Conservation (phyloP, 352 stramenopile species). For the Phytopythium boreale region DNA sequence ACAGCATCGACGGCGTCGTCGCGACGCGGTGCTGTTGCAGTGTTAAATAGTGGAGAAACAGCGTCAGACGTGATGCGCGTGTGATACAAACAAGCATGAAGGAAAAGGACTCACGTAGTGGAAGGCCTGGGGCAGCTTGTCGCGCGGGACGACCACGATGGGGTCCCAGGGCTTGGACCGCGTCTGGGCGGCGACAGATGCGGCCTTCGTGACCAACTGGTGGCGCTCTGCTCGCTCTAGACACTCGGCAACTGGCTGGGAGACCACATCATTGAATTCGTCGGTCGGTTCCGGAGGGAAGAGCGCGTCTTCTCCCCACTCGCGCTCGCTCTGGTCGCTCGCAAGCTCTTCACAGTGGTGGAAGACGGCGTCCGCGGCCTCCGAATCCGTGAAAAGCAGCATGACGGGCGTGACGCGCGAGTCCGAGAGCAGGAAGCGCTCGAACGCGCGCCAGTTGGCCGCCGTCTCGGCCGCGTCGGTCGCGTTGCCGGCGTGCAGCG, state of each 20-base stretch:
- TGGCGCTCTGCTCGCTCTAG: conserved; percentile 7
- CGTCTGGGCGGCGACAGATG: conserved; percentile 12
- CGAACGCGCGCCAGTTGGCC: conserved; percentile 26
- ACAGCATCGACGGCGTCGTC: conserved; percentile 47
- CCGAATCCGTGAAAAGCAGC: conserved; percentile 21
- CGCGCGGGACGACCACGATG: conserved; percentile 23
- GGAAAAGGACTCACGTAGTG: conserved; percentile 26
- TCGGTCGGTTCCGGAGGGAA: background rate
- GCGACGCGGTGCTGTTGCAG: conserved; percentile 51
- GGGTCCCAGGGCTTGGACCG: conserved; percentile 20
- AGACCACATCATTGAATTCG: background rate
- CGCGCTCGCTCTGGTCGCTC: conserved; percentile 9
- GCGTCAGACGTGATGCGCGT: background rate
- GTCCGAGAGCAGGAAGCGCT: conserved; percentile 28
- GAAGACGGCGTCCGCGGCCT: background rate
- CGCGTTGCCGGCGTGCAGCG: background rate
- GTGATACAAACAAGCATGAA: background rate
- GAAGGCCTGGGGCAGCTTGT: conserved; percentile 20
- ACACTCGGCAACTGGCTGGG: conserved; percentile 6
- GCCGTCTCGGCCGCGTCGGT: background rate
- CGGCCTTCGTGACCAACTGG: conserved; percentile 18
- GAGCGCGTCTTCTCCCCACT: conserved; percentile 4
- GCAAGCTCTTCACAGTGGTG: background rate
- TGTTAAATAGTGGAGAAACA: background rate
- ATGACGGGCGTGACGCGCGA: conserved; percentile 15